Base-by-base conservation (phyloP, 1,284 basidiomycete genomes). In the Binderoboletus segoi region DNA sequence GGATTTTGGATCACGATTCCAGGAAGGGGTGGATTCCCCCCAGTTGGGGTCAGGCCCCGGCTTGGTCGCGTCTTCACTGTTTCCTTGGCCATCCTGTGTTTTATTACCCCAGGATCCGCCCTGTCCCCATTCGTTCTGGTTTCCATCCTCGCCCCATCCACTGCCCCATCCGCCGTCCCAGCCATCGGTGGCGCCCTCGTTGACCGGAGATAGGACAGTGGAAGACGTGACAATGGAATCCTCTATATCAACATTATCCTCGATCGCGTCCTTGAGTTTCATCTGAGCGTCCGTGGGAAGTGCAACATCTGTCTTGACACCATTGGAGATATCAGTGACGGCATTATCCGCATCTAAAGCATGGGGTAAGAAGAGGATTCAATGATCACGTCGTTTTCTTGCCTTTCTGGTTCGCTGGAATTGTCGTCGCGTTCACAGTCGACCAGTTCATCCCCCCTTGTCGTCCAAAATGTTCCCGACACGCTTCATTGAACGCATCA, bases 401-500 rank as follows among this genome's bases (percentile, higher is more conserved):
- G 16, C 66, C 60, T 54, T 53, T 53, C 50, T 60, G 28, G 21
- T 62, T 58, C 3, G 48, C 42, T 11, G 53, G 24, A 8, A 30
- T 42, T 12, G 26, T 43, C 11, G 56, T 49, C n/a, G 46, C 48
- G 11, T 35, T 56, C 3, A 56, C 54, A n/a, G 58, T 12, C 1
- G 63, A 53, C 69, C 69, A 73, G 18, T 68, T 70, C 0, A 73
- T 57, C 3, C 69, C 71, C 35, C 72, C 70, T 66, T 78, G 77
- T 21, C 67, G 65, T 21, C 81, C 84, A 70, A 79, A 88, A 43
- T 76, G 70, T 3, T 70, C 70, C 35, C 70, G 70, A 55, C 80
- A 82, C 2, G 78, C 83, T 26, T 64, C 64, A 54, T 79, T 77
- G 56, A 88, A 78, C 13, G 68, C 66, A 57, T 89, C 88, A 0